Conservation (phyloP, 169 alveolate species). For the Eimeria sp. region DNA sequence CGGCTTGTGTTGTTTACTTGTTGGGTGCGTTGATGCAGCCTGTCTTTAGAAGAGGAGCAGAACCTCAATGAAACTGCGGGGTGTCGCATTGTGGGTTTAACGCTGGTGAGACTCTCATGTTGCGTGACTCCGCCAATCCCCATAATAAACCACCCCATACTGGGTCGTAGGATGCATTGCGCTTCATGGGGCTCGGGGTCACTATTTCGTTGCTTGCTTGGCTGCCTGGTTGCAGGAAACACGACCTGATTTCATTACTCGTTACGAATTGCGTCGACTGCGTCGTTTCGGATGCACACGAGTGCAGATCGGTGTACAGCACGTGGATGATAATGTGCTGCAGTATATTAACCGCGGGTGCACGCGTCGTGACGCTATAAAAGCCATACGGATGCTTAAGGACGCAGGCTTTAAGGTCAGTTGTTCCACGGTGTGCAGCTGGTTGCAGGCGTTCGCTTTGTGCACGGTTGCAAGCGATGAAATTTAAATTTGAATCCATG, state of each 20-base stretch:
- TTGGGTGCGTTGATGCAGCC: constrained; percentile 60
- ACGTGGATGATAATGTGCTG: constrained; percentile 93
- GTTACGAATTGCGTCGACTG: constrained; percentile 90
- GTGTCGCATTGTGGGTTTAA: constrained; percentile 89
- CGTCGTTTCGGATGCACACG: constrained; percentile 96
- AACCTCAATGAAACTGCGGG: constrained; percentile 86
- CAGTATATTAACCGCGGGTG: constrained; percentile 92
- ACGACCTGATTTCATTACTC: constrained; percentile 96
- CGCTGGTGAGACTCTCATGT: constrained; percentile 74
- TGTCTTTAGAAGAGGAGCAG: constrained; percentile 88
- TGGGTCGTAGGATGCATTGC: background rate
- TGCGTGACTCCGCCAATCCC: background rate
- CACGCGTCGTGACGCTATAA: constrained; percentile 89
- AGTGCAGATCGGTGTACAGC: constrained; percentile 98
- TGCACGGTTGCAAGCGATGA: background rate
- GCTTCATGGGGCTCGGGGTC: background rate
- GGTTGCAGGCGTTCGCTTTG: background rate
- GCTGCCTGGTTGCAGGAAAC: constrained; percentile 89
- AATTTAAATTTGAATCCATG: background rate
- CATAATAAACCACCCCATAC: background rate
- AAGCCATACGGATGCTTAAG: constrained; percentile 94
- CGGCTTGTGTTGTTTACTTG: background rate
- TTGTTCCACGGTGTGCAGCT: background rate
- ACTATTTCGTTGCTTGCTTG: background rate
- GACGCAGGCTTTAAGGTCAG: constrained; percentile 93